Evolutionary conservation across 2,329 filamentous ascomycete species (phyloP), one percentile per base, ranked within the genome.

Genomic region (Pezicula carpinea): DNA sequence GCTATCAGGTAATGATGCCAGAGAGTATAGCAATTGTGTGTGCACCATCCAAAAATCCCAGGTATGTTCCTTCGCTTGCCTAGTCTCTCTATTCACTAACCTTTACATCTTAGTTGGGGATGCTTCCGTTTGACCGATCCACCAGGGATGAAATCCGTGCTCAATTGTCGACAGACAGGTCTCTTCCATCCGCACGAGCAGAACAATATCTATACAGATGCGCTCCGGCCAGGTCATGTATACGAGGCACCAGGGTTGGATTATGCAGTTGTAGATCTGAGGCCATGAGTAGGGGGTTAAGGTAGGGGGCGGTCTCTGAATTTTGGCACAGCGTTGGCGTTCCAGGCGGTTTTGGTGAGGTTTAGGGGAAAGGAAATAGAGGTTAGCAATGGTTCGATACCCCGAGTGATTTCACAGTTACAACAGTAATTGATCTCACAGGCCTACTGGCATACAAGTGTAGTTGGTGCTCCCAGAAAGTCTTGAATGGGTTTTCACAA

Each of bases 1-100:
- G 90, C 10, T 97, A 96, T 64, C 93, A 99, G 67, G 83, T 93
- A 50, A 96, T 96, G 89, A 80, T 97, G 69, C 85, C 90, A 1
- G 93, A 99, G 72, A 95, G 89, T 59, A 90, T 99, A 53, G 93
- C 93, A 4, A 95, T 99, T 59, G 93, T 99, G 33, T 99, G 93
- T 69, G 89, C 93, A 5, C 93, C 93, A 0, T 85, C 79, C 47
- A 89, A 87, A 59, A 74, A 76, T 31, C 87, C 87, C 38, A 86
- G 83, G 81, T 91, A 71, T 71, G 83, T 76, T 18, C 10, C 8
- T 17, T 44, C 14, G 3, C 11, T 26, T 45, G 1, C 17, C 11
- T 34, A 17, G 6, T 7, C 19, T 11, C 5, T 19, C 11, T 21
- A 21, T 41, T 21, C 22, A 21, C 49, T 59, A 42, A 59, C n/a